phyloP scores from a whole-genome alignment of 805 yeast species.

The Saturnispora quitensis region DNA sequence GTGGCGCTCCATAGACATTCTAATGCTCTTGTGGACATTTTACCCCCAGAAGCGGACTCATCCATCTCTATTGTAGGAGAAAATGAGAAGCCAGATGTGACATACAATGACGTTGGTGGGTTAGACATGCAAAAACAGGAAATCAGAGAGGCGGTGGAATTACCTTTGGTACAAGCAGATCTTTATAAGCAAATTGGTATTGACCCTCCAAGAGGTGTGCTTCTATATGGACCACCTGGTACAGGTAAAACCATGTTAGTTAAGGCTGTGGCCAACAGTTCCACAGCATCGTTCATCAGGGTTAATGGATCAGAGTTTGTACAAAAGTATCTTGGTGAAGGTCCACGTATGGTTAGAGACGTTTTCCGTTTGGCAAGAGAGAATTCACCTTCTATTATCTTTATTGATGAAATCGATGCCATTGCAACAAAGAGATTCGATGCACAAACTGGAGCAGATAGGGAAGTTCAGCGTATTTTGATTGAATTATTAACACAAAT shows the following conservation, averaged over 20 bases:
- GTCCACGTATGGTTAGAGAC: conserved; percentile 99
- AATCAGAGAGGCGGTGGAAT: conserved; percentile 95
- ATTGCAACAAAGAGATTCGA: conserved; percentile 98
- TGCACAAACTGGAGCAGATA: conserved; percentile 99
- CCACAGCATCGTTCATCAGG: conserved; percentile 92
- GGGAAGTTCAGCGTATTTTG: conserved; percentile 97
- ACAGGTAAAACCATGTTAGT: conserved; percentile 99
- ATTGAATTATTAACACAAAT: conserved; percentile 93
- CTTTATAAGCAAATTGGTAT: conserved; percentile 95
- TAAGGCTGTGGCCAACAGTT: conserved; percentile 95
- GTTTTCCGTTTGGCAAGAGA: conserved; percentile 96
- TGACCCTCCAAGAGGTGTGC: conserved; percentile 97
- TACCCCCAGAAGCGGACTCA: conserved; percentile 98
- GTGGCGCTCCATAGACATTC: conserved; percentile 98
- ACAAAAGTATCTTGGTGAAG: conserved; percentile 97
- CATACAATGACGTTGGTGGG: conserved; percentile 98
- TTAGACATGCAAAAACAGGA: conserved; percentile 99
- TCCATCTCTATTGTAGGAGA: conserved; percentile 92
- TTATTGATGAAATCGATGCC: conserved; percentile 98
- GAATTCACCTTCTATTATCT: conserved; percentile 92
- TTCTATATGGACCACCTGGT: conserved; percentile 99
- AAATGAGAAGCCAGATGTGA: conserved; percentile 83
- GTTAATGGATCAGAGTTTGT: conserved; percentile 98
- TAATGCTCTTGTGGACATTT: conserved; percentile 90
- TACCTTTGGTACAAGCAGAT: conserved; percentile 93